A percentile compares a stretch with the other conserved stretches of the same genome.
Conservation (phyloP, 257 asterid species). For the Apocynum venetum region DNA sequence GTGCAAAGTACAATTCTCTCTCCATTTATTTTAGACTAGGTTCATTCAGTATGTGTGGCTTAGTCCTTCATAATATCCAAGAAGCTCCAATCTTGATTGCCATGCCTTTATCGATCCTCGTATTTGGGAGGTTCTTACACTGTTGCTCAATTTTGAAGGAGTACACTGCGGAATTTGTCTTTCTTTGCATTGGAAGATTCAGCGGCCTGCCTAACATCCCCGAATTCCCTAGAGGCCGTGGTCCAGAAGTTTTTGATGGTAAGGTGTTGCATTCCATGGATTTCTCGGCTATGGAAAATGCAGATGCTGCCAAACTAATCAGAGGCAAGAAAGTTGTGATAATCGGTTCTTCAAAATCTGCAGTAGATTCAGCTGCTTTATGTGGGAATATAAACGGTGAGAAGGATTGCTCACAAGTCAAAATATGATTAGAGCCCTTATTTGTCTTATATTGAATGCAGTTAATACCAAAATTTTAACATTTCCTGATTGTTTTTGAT, state of each 20-base stretch:
- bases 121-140: not conserved
- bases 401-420: too few relatives aligned
- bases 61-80: too few relatives aligned
- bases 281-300: conserved; percentile 46
- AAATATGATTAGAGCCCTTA: too few relatives aligned
- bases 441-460: too few relatives aligned
- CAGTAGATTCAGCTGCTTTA: conserved; percentile 45
- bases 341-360: conserved; percentile 58
- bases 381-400: conserved; percentile 48
- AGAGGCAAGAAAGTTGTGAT: conserved; percentile 45
- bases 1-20: too few relatives aligned
- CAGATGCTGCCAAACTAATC: conserved; percentile 42
- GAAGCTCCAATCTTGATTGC: too few relatives aligned
- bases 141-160: conserved; percentile 28
- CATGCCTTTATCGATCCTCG: too few relatives aligned
- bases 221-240: conserved; percentile 36
- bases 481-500: too few relatives aligned
- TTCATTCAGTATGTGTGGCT: too few relatives aligned
- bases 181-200: conserved; percentile 60
- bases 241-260: conserved; percentile 55
- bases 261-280: conserved; percentile 60
- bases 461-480: too few relatives aligned
- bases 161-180: conserved; percentile 47
- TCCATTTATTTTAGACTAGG: too few relatives aligned
- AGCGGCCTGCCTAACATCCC: conserved; percentile 63